Conservation (phyloP, 305 asterid genomes). For the Rubia tinctorum region DNA sequence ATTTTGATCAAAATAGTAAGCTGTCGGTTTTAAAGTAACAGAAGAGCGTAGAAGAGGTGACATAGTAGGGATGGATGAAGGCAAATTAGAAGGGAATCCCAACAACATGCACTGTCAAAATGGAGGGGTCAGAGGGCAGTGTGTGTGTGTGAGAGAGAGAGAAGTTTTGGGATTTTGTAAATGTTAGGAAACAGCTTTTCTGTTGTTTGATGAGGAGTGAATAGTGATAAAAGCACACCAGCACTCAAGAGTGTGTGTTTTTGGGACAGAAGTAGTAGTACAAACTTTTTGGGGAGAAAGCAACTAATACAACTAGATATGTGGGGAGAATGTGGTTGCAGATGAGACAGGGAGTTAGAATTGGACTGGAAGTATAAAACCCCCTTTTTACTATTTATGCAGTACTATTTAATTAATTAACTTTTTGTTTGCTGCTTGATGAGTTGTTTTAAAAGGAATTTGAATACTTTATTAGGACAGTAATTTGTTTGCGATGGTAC, state of each 20-base stretch:
- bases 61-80: constrained; percentile 14
- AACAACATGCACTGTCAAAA: constrained; percentile 34
- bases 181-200: constrained; percentile 19
- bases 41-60: background rate
- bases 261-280: background rate
- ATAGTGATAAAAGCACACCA: background rate
- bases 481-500: background rate
- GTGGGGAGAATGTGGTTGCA: constrained; percentile 16
- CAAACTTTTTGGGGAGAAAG: constrained; percentile 6
- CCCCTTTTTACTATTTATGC: constrained; percentile 11
- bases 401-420: background rate
- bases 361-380: constrained; percentile 19
- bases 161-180: constrained; percentile 31
- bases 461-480: background rate
- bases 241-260: constrained; percentile 8
- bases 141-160: constrained; percentile 9
- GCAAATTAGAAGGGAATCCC: constrained; percentile 19
- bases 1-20: too few relatives aligned
- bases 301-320: constrained; percentile 19
- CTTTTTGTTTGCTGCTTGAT: background rate
- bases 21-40: too few relatives aligned
- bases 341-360: constrained; percentile 24
- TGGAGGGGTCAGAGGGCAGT: constrained; percentile 21
- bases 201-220: background rate
- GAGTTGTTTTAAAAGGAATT: background rate